A percentile compares a stretch with the other conserved stretches of the same genome.
Evolutionary conservation across 2,329 filamentous ascomycete species (phyloP).

Genomic region (Colletotrichum limetticola): DNA sequence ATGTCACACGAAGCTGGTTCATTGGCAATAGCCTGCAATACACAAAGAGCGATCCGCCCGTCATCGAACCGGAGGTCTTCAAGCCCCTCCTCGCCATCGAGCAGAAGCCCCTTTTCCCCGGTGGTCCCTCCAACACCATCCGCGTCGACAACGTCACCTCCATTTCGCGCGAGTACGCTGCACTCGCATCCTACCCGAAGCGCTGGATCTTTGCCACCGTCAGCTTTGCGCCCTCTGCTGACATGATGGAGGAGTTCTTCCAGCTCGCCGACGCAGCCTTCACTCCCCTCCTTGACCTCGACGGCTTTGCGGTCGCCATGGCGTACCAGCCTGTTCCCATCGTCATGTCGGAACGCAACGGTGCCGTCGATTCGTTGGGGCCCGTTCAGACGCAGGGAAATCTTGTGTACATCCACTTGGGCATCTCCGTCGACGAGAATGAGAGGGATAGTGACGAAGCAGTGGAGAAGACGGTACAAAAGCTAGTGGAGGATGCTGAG

Average conservation of each 20-base stretch:
- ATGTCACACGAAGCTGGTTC: constrained; percentile 11
- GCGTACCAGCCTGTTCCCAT: constrained; percentile 6
- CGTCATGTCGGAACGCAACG: constrained; percentile 6
- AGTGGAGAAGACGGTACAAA: not conserved
- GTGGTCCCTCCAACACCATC: constrained; percentile 8
- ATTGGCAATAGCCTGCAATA: constrained; percentile 23
- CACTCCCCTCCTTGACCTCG: not conserved
- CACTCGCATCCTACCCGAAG: constrained; percentile 3
- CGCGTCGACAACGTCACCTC: constrained; percentile 19
- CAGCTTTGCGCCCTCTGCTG: constrained; percentile 9
- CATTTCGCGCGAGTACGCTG: constrained; percentile 17
- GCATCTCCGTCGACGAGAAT: not conserved
- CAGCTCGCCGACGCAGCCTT: constrained; percentile 11
- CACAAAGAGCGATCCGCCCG: constrained; percentile 8
- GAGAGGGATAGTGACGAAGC: not conserved
- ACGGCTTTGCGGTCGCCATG: constrained; percentile 9
- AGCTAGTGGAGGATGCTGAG: not conserved
- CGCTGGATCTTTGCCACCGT: constrained; percentile 2
- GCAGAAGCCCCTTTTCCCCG: not conserved
- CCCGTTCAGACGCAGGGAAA: constrained; percentile 4
- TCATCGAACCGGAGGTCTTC: not conserved
- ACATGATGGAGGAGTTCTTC: constrained; percentile 21
- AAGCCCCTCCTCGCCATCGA: not conserved
- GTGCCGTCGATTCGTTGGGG: not conserved
- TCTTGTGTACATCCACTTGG: constrained; percentile 10